These are phyloP conservation scores for Nitzschia inconspicua DNA, from an alignment of 108 stramenopile genomes.

Conservation along the genomic window DNA sequence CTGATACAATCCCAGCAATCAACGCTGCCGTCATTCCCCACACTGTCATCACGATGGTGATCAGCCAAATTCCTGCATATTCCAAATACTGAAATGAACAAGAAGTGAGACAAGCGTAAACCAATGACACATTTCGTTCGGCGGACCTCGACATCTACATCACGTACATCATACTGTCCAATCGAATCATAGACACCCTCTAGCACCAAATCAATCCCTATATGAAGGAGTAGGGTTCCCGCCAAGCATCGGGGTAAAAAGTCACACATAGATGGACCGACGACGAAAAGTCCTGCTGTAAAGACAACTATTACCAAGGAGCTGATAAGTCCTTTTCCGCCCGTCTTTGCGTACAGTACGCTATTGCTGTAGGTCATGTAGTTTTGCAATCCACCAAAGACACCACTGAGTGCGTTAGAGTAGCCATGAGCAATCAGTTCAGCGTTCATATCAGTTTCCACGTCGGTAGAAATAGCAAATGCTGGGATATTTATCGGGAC, in stretches of 20 bases:
- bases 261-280: constrained; percentile 55
- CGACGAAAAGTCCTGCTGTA: constrained; percentile 54
- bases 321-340: constrained; percentile 50
- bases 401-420: constrained; percentile 56
- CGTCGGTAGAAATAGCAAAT: constrained; percentile 66
- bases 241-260: constrained; percentile 82
- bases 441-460: constrained; percentile 71
- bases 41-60: constrained; percentile 69
- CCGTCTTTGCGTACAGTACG: constrained; percentile 66
- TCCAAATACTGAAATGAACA: no score
- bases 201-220: constrained; percentile 73
- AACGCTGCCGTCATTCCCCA: constrained; percentile 78
- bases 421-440: constrained; percentile 83
- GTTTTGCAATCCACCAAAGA: constrained; percentile 70
- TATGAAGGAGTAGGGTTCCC: constrained; percentile 76
- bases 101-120: no score
- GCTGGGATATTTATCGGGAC: constrained; percentile 87
- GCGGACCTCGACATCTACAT: no score
- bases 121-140: no score
- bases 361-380: constrained; percentile 71
- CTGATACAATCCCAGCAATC: constrained; percentile 63
- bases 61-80: constrained; percentile 68
- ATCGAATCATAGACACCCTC: constrained; percentile 68
- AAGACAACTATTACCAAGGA: constrained; percentile 26
- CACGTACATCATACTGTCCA: constrained; percentile 56